Evolutionary conservation across 106 monocot species (phyloP), one percentile per base, ranked within the genome.

Genomic region (Dioscorea dumetorum): DNA sequence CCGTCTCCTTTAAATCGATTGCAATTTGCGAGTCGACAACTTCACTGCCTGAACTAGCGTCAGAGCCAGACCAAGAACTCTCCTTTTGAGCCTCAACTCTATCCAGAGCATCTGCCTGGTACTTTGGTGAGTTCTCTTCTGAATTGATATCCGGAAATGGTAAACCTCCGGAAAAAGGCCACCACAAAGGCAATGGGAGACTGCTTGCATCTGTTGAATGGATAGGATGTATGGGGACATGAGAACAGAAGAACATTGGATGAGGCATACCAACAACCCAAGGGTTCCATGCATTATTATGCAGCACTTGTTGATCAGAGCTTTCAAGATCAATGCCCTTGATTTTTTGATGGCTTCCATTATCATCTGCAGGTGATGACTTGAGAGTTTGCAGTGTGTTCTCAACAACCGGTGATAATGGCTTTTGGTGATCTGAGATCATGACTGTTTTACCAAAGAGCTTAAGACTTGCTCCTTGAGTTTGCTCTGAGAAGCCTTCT

Each of bases 401-500:
- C 1, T 19, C 67, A 17, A 4, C 50, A 54, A 22, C 4, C 1
- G 79, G 67, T 50, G 86, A 63, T 13, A 50, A 32, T 35, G 59
- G 24, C 20, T 62, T 78, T 13, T 41, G 61, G n/a, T 70, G 32
- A 60, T 83, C 70, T 12, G 63, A 15, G 8, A 93, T 67, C 34
- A 77, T 7, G 14, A 93, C 76, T 9, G 78, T 88, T 57, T 23
- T 85, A 2, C 92, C 92, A 51, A 93, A 93, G 0, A 93, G 82
- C 68, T 88, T 93, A 48, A 93, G 81, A 33, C 69, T 76, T 20
- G 78, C 73, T 32, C 57, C 70, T 64, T 65, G 71, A 8, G 62
- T 49, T 60, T 79, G 82, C 57, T 22, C 48, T 10, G 24, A 58
- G 18, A 72, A 64, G 69, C n/a, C 70, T 63, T 77, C 72, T 62